Conservation (phyloP, 176 grass and related monocot species). For the Bothriochloa decipiens region DNA sequence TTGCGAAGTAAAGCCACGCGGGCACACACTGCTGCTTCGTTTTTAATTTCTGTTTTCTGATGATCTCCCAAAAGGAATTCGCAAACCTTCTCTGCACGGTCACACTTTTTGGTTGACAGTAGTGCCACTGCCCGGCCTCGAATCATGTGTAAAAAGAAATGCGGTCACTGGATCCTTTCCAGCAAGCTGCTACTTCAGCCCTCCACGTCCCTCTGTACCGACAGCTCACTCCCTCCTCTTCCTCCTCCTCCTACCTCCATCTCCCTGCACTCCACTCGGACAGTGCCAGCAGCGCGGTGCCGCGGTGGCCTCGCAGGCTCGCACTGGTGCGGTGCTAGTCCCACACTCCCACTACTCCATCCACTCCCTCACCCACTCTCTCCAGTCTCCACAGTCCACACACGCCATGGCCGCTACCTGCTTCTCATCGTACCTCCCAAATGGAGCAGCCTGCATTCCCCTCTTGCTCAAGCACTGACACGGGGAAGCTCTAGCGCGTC, state of each 20-base stretch:
- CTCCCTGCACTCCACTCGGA: background rate
- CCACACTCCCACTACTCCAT: constrained; percentile 6
- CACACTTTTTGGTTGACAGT: constrained; percentile 33
- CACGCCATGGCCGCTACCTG: background rate
- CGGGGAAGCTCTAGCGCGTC: background rate
- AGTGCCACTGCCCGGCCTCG: background rate
- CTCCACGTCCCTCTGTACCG: background rate
- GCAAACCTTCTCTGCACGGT: background rate
- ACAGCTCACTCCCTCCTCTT: background rate
- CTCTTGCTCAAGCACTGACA: background rate
- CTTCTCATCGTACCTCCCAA: constrained; percentile 5
- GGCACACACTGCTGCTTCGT: background rate
- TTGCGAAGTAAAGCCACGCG: constrained; percentile 14
- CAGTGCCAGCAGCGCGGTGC: background rate
- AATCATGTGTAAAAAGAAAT: constrained; percentile 24
- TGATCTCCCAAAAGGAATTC: constrained; percentile 25
- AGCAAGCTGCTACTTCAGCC: background rate
- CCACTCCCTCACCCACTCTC: background rate
- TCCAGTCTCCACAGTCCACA: background rate
- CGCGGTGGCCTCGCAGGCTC: background rate
- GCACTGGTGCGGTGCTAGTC: background rate
- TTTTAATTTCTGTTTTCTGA: constrained; percentile 23
- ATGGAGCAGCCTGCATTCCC: constrained; percentile 12
- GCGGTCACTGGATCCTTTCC: constrained; percentile 25
- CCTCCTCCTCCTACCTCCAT: background rate